Evolutionary conservation across 2,329 filamentous ascomycete species (phyloP), one percentile per base, ranked within the genome.

Genomic region (Bipolaris zeicola): DNA sequence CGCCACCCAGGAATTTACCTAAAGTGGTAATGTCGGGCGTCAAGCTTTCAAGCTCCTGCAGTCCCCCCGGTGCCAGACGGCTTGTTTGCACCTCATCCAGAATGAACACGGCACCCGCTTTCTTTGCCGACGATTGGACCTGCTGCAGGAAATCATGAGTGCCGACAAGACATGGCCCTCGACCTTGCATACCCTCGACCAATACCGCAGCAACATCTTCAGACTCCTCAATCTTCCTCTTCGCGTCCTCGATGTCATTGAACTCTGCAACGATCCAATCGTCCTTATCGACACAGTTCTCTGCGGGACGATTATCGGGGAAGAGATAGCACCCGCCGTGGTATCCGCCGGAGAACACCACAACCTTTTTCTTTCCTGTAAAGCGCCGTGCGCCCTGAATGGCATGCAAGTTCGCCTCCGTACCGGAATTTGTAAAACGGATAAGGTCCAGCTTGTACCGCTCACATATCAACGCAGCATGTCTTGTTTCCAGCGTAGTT

Each of bases 1-100:
- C 88, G 2, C 87, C 88, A 5, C 87, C 88, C 2, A 89, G 75
- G 64, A 83, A 89, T 66, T 90, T 90, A 0, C 88, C 88, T 38
- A 89, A 72, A 0, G 86, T 87, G 42, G 82, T 85, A 5, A 91
- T 48, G 52, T 70, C 68, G 1, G 65, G 65, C n/a, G 57, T 42
- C 42, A 70, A 36, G 1, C 53, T 61, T 33, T 63, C 61, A 1
- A 68, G 36, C 41, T 66, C 59, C 37, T 69, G 63, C 18, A 70
- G 20, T 1, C 67, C 64, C 1, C 65, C 64, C 0, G 59, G 61
- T 10, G 65, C 62, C 24, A 70, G 52, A 2, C 67, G 63, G 55
- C 62, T 66, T 13, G 67, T 69, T 55, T 68, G 65, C 3, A 70
- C 88, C 73, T 91, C 89, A 68, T 91, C 89, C 13, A 89, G 76